Evolutionary conservation across 345 rosid genomes (phyloP), one percentile per base, ranked within the genome.

Genomic region (Camelina laxa): DNA sequence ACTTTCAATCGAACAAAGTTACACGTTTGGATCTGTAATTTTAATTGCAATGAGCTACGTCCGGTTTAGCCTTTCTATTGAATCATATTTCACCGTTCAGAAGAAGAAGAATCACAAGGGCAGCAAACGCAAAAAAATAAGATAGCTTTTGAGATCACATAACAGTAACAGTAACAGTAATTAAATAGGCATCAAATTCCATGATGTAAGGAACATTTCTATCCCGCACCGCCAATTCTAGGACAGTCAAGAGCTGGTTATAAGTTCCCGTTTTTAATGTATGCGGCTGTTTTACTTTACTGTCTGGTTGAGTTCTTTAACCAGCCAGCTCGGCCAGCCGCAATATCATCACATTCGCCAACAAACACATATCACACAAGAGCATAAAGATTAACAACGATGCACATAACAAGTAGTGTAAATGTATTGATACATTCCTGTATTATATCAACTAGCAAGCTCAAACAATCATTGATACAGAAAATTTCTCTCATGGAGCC

Each of bases 271-370:
- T 69, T 83, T 72, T 83, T 62, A 44, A 56, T 86, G 45, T 90
- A 78, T 78, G 93, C 96, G 79, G 82, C 97, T 85, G 96, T 85
- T 56, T 79, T 72, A 87, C 89, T 86, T 89, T 89, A 89, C 93
- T 84, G 89, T 74, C 65, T 85, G 93, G 89, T 72, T 83, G 72
- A 57, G 53, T 55, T 77, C 91, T 91, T 78, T 4, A 85, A 85
- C 98, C 97, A 87, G 47, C 76, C 90, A 90, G 88, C 96, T 91
- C 92, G 97, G 96, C 97, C 95, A 89, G 94, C 87, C 75, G 91
- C 94, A 82, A 70, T 53, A 30, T 7, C 22, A 67, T 33, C 75
- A 49, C 24, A 73, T 9, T n/a, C 49, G 11, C 59, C 44, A 53
- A 59, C 60, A 53, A 24, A 42, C 35, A 13, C 24, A 35, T 17